Evolutionary conservation across 345 rosid genomes (phyloP), one percentile per base, ranked within the genome.

Genomic region (Populus pruinosa): DNA sequence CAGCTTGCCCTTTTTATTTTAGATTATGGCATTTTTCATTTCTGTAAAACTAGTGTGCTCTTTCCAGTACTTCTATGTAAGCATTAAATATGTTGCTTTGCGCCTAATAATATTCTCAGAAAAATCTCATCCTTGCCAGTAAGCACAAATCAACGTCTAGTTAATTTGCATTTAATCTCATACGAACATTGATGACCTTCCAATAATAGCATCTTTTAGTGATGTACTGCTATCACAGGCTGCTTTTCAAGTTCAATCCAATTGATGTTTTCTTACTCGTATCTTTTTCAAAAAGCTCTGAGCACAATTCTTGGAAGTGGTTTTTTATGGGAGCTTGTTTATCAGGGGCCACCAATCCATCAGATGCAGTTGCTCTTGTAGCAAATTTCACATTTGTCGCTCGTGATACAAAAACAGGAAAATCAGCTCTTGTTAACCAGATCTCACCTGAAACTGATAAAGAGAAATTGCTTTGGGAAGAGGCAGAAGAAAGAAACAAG

Each of bases 331-430:
- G 53, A 35, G 16, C 12, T 64, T 80, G 21, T 78, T 72, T 77
- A 85, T 82, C 86, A 90, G 97, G 82, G 76, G 59, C 82, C 25
- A 63, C 79, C 47, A 6, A 85, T 35, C 49, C 82, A 50, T 82
- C 84, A 6, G 92, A 90, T 62, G 84, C 92, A 7, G 78, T 88
- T 69, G 93, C 93, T 72, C 92, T 94, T 73, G 85, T 80, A 10
- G 97, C 93, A 70, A 92, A 91, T 82, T 94, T 94, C 83, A 91
- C 93, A 67, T 94, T 94, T 41, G 98, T 91, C 55, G 96, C 94
- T 71, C 94, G 94, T 12, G 98, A 92, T 79, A 81, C 96, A 18
- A 78, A 76, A 85, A 92, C 96, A 3, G 96, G 94, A 72, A 91
- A 94, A 83, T 86, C 97, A 31, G 85, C 96, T 79, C 93, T 90